Conservation (phyloP, 148 eudicot genomes). For the Rhododendron molle region DNA sequence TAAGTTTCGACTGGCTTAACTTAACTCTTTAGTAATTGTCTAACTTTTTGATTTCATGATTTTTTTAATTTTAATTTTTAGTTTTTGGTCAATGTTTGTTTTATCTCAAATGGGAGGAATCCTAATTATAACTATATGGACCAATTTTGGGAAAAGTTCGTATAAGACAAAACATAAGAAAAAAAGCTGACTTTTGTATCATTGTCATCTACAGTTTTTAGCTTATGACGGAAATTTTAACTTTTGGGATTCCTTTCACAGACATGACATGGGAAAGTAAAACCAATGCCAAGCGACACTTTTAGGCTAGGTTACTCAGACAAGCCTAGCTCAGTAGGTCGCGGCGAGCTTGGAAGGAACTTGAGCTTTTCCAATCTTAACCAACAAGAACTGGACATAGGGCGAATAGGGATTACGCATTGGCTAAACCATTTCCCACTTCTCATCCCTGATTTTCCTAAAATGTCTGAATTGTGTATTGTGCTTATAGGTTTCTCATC, state of each 20-base stretch:
- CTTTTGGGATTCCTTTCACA: background rate
- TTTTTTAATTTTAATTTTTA: too few species aligned
- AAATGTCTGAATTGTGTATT: background rate
- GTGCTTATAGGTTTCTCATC: slow-evolving; percentile 73
- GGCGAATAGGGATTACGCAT: background rate
- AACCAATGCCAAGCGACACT: background rate
- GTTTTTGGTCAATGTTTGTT: background rate
- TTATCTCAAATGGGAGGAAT: too few species aligned
- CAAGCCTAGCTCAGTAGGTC: background rate
- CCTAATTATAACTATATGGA: background rate
- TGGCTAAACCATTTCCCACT: background rate
- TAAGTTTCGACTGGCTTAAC: background rate
- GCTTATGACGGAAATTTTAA: background rate
- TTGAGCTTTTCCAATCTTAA: background rate
- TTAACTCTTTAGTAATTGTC: background rate
- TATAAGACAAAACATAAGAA: background rate
- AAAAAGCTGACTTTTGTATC: background rate
- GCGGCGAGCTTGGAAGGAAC: background rate
- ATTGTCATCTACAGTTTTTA: background rate
- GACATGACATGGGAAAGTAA: background rate
- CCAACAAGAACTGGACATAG: background rate
- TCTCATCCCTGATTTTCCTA: background rate
- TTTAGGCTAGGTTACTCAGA: background rate
- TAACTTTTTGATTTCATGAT: too few species aligned
- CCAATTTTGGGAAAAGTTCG: background rate